phyloP scores from a whole-genome alignment of 441 rosid species.

The Kokia cookei region DNA sequence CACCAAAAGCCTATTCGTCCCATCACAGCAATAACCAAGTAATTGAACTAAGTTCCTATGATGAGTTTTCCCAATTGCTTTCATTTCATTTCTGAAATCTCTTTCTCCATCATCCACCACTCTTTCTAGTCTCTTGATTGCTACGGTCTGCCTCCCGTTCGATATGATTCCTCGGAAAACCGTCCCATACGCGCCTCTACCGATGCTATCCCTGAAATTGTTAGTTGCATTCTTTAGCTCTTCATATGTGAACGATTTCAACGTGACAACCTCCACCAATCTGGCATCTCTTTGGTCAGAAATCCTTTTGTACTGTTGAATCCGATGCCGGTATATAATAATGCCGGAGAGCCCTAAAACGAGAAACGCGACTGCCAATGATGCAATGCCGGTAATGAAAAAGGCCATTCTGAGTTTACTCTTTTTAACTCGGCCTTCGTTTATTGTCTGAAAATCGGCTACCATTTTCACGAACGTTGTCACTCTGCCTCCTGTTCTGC shows the following conservation, averaged over 20 bases:
- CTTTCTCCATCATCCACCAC: conserved; percentile 20
- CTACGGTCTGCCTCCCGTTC: conserved; percentile 4
- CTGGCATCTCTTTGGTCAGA: not conserved
- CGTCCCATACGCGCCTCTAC: not conserved
- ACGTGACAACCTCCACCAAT: not conserved
- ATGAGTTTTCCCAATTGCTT: conserved; percentile 12
- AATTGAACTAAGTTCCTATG: conserved; percentile 23
- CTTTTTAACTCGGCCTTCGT: not conserved
- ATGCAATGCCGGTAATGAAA: not conserved
- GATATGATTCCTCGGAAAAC: conserved; percentile 1
- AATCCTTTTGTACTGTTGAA: not conserved
- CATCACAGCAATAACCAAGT: conserved; percentile 16
- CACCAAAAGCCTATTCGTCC: conserved; percentile 1
- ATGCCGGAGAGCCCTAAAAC: not conserved
- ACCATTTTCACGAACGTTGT: conserved; percentile 23
- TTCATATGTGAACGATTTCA: not conserved
- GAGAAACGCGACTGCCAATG: not conserved
- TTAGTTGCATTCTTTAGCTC: conserved; percentile 7
- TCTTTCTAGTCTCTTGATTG: conserved; percentile 30
- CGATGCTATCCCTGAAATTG: not conserved
- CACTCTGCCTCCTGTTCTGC: not conserved
- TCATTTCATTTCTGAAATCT: conserved; percentile 21
- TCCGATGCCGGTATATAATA: not conserved
- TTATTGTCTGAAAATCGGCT: not conserved
- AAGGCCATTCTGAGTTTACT: not conserved